A percentile compares a stretch with the other conserved stretches of the same genome.
Evolutionary conservation across 1,284 basidiomycete genomes (phyloP).

Genomic region (Xerocomus amazonicus): DNA sequence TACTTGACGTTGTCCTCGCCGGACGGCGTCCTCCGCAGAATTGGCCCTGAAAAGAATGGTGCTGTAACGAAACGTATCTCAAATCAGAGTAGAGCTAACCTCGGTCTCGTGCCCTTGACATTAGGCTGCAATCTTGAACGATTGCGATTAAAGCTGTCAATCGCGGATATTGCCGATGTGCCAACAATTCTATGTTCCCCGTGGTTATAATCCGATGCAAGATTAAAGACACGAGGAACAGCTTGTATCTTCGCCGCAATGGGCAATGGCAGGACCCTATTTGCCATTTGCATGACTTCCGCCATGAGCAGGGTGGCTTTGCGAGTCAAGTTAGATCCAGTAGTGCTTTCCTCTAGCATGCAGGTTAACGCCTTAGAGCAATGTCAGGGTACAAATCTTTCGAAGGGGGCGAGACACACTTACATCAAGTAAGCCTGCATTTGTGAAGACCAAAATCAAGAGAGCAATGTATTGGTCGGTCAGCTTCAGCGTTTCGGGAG

Average conservation of each 20-base stretch:
- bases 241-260: slow-evolving; percentile 84
- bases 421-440: slow-evolving; percentile 86
- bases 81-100: slow-evolving; percentile 37
- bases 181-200: slow-evolving; percentile 80
- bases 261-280: slow-evolving; percentile 81
- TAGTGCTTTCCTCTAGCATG: slow-evolving; percentile 77
- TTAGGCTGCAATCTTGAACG: slow-evolving; percentile 61
- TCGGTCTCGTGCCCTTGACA: slow-evolving; percentile 53
- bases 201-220: slow-evolving; percentile 74
- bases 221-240: slow-evolving; percentile 81
- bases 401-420: slow-evolving; percentile 22
- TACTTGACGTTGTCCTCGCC: slow-evolving; percentile 85
- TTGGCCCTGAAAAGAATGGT: slow-evolving; percentile 57
- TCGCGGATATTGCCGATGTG: slow-evolving; percentile 79
- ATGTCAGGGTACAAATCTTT: slow-evolving; percentile 5
- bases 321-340: slow-evolving; percentile 67
- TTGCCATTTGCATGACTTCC: slow-evolving; percentile 86
- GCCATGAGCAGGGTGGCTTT: slow-evolving; percentile 93
- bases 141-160: slow-evolving; percentile 91
- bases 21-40: slow-evolving; percentile 82
- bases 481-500: slow-evolving; percentile 68
- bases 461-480: slow-evolving; percentile 93
- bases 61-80: neutral
- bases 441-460: slow-evolving; percentile 82
- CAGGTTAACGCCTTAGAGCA: slow-evolving; percentile 69